These are phyloP conservation scores for Fusarium liriodendri DNA, from an alignment of 2,329 filamentous ascomycete species.

Conservation along the genomic window DNA sequence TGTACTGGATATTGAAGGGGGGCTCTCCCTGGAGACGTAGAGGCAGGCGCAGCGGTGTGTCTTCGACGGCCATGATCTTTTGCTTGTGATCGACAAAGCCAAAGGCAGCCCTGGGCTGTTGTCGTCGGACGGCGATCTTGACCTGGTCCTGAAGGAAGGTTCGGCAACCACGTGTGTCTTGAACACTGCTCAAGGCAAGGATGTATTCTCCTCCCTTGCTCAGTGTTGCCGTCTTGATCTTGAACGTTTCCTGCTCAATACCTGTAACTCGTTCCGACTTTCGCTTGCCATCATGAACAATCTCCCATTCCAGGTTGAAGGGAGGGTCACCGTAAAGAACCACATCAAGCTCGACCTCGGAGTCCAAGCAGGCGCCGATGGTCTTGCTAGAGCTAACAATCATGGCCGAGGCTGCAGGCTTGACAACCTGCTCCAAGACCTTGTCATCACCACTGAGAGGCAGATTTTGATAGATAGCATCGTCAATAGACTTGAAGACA, in stretches of 20 bases:
- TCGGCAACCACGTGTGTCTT: slow-evolving; percentile 88
- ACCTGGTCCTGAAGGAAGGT: slow-evolving; percentile 86
- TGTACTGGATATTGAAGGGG: slow-evolving; percentile 85
- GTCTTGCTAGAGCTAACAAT: slow-evolving; percentile 66
- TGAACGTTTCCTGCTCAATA: slow-evolving; percentile 72
- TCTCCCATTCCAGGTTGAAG: slow-evolving; percentile 91
- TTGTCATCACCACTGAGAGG: slow-evolving; percentile 71
- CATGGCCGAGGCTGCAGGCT: slow-evolving; percentile 87
- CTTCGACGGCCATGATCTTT: slow-evolving; percentile 80
- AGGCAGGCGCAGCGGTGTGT: slow-evolving; percentile 78
- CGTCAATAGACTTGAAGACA: slow-evolving; percentile 82
- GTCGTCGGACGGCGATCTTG: slow-evolving; percentile 87
- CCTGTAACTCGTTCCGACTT: slow-evolving; percentile 73
- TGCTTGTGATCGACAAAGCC: slow-evolving; percentile 86
- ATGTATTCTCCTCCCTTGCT: slow-evolving; percentile 90
- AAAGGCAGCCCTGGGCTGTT: slow-evolving; percentile 88
- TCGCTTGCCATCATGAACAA: slow-evolving; percentile 89
- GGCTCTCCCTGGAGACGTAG: slow-evolving; percentile 86
- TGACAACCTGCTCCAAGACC: slow-evolving; percentile 87
- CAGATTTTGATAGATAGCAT: slow-evolving; percentile 80
- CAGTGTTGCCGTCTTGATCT: slow-evolving; percentile 80
- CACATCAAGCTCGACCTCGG: slow-evolving; percentile 80
- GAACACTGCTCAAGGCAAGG: slow-evolving; percentile 84
- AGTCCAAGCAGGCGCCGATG: slow-evolving; percentile 83
- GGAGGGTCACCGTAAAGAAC: slow-evolving; percentile 84